phyloP scores from a whole-genome alignment of 768 basidiomycete species.

The Mycena alexandri region DNA sequence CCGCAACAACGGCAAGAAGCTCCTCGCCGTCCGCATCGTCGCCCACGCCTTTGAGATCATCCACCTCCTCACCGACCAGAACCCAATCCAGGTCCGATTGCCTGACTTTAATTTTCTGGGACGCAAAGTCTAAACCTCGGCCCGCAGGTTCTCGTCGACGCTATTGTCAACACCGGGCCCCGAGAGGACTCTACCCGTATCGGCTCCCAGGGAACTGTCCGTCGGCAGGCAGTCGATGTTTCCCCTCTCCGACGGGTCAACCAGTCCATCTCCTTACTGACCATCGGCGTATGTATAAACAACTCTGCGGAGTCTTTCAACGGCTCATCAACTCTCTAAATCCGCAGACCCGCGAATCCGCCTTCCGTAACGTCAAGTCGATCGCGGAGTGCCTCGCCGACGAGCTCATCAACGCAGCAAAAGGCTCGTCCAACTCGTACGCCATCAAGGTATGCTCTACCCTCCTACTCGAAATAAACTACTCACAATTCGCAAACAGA shows the following conservation, averaged over 20 bases:
- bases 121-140: conserved; percentile 9
- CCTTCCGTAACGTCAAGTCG: conserved; percentile 99
- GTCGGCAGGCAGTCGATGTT: conserved; percentile 99
- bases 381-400: conserved; percentile 99
- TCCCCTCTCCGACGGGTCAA: conserved; percentile 98
- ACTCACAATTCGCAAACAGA: conserved; percentile 58
- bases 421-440: conserved; percentile 99
- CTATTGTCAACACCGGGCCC: conserved; percentile 99
- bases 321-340: conserved; percentile 14
- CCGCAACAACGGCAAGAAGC: conserved; percentile 99
- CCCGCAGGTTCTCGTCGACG: conserved; percentile 90
- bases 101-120: background rate
- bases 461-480: background rate
- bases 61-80: conserved; percentile 99
- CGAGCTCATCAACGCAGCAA: conserved; percentile 99
- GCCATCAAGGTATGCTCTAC: conserved; percentile 88
- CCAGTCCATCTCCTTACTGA: conserved; percentile 95
- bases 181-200: conserved; percentile 99
- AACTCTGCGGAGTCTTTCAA: background rate
- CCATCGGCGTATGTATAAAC: conserved; percentile 85
- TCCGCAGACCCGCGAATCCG: conserved; percentile 94
- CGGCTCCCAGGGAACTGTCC: conserved; percentile 99
- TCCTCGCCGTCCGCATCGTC: conserved; percentile 98
- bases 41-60: conserved; percentile 99
- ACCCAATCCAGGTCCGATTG: conserved; percentile 92